These are phyloP conservation scores for Terana coerulea DNA, from an alignment of 768 basidiomycete species.

Conservation along the genomic window DNA sequence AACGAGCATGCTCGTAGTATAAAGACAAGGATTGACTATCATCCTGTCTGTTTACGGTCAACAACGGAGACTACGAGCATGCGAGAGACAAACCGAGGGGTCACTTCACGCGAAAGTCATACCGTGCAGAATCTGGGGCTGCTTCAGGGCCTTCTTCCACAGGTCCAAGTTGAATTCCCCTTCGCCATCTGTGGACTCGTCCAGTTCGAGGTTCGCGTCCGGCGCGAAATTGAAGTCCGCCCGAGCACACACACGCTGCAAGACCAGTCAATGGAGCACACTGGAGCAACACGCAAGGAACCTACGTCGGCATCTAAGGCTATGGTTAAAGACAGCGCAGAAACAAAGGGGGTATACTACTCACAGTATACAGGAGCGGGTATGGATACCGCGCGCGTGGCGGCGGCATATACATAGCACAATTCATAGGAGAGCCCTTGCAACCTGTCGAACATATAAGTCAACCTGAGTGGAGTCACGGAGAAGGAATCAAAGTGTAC, in stretches of 20 bases:
- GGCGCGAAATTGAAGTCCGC: constrained; percentile 11
- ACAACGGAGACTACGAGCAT: too few species aligned
- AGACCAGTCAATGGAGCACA: background rate
- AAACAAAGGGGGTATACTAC: constrained; percentile 16
- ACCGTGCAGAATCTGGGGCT: too few species aligned
- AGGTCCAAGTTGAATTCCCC: too few species aligned
- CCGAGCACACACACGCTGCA: constrained; percentile 11
- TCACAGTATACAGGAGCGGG: constrained; percentile 60
- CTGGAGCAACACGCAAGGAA: background rate
- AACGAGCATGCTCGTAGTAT: too few species aligned
- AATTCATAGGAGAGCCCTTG: constrained; percentile 46
- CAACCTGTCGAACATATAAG: constrained; percentile 39
- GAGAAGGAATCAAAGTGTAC: background rate
- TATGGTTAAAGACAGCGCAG: background rate
- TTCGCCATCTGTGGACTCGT: too few species aligned
- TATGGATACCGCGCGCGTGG: constrained; percentile 55
- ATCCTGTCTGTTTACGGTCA: too few species aligned
- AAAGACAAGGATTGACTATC: too few species aligned
- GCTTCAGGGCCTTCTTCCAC: too few species aligned
- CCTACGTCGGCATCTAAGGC: constrained; percentile 53
- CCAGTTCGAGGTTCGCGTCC: too few species aligned
- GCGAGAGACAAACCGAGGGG: too few species aligned
- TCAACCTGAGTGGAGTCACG: background rate
- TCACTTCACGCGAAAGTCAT: too few species aligned
- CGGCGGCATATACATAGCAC: constrained; percentile 50